A percentile compares a stretch with the other conserved stretches of the same genome.
phyloP scores from a whole-genome alignment of 176 grass and related monocot species.

The Cenchrus fungigraminus region DNA sequence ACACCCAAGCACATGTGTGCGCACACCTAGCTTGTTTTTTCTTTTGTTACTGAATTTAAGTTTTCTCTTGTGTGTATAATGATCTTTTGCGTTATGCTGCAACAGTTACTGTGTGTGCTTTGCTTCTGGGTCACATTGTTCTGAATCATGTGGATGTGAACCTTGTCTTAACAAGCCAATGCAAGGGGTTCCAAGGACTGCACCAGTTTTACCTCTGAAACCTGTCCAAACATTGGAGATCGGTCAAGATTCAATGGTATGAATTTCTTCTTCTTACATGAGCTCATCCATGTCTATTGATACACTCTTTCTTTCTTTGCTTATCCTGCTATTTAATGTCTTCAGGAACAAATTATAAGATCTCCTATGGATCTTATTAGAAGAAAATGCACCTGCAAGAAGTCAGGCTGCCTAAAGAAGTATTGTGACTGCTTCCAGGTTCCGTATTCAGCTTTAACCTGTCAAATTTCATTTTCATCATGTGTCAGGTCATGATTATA shows the following conservation, averaged over 20 bases:
- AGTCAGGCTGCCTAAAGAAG: constrained; percentile 69
- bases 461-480: not conserved
- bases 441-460: constrained; percentile 24
- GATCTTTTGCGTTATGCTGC: constrained; percentile 14
- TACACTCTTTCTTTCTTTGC: not conserved
- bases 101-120: constrained; percentile 66
- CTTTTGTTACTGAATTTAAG: not conserved
- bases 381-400: constrained; percentile 72
- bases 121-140: constrained; percentile 57
- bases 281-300: not conserved
- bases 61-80: constrained; percentile 24
- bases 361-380: constrained; percentile 51
- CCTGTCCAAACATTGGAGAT: constrained; percentile 36
- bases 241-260: constrained; percentile 50
- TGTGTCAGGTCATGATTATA: constrained; percentile 14
- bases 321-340: constrained; percentile 8
- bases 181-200: constrained; percentile 35
- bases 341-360: constrained; percentile 51
- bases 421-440: constrained; percentile 75
- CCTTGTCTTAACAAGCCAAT: constrained; percentile 54
- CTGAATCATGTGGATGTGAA: constrained; percentile 65
- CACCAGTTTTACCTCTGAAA: constrained; percentile 46
- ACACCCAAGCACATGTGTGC: not conserved
- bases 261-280: constrained; percentile 34
- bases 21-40: not conserved